phyloP scores from a whole-genome alignment of 1,284 basidiomycete species.

The Farysia itapuensis region DNA sequence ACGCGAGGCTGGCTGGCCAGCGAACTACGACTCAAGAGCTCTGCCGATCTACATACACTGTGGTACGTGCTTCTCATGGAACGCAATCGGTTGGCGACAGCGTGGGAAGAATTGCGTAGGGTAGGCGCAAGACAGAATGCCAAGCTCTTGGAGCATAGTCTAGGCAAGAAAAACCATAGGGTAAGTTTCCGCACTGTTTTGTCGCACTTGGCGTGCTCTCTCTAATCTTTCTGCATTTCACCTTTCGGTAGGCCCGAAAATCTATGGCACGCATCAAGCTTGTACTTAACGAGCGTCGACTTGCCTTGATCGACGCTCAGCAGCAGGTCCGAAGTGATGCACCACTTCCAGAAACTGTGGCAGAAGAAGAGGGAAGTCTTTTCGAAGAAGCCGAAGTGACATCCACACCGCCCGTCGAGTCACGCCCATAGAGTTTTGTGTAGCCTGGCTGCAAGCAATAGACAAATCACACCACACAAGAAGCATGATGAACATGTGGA shows the following conservation, averaged over 20 bases:
- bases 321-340: conserved; percentile 57
- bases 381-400: conserved; percentile 15
- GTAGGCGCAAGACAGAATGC: conserved; percentile 37
- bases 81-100: conserved; percentile 51
- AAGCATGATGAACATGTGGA: neutral
- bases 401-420: neutral
- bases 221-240: neutral
- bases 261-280: conserved; percentile 96
- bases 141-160: conserved; percentile 38
- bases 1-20: conserved; percentile 49
- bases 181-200: too few species aligned
- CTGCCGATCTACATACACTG: conserved; percentile 54
- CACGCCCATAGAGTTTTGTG: too few species aligned
- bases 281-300: conserved; percentile 84
- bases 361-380: conserved; percentile 9
- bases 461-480: neutral
- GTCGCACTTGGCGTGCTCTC: too few species aligned
- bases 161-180: conserved; percentile 43
- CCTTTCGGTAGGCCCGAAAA: conserved; percentile 76
- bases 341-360: conserved; percentile 3
- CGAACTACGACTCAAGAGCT: conserved; percentile 52
- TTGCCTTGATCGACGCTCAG: conserved; percentile 73
- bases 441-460: too few species aligned
- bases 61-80: conserved; percentile 58
- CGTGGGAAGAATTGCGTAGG: conserved; percentile 49